These are phyloP conservation scores for Mycena sanguinolenta DNA, from an alignment of 768 basidiomycete species.

Conservation along the genomic window DNA sequence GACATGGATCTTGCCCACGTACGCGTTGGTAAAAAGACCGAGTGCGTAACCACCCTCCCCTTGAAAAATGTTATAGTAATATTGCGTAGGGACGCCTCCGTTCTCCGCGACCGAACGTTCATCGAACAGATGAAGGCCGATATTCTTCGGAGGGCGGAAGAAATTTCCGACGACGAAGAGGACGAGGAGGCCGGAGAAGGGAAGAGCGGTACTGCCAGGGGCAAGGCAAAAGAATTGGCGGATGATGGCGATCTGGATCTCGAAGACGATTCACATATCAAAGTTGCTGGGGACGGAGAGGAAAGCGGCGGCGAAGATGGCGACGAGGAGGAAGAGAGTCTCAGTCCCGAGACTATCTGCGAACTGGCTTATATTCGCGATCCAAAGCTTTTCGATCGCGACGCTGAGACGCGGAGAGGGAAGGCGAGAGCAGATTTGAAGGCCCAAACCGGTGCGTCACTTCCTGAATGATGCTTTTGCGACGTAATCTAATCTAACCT, in stretches of 20 bases:
- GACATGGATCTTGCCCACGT: slow-evolving; percentile 73
- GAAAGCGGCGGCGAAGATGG: slow-evolving; percentile 56
- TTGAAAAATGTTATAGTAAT: slow-evolving; percentile 11
- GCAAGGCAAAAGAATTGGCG: slow-evolving; percentile 40
- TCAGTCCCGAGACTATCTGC: slow-evolving; percentile 71
- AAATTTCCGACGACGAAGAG: slow-evolving; percentile 73
- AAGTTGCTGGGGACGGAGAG: slow-evolving; percentile 73
- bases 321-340: slow-evolving; percentile 39
- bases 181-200: slow-evolving; percentile 56
- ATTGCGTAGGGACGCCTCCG: slow-evolving; percentile 47
- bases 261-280: slow-evolving; percentile 54
- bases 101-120: slow-evolving; percentile 69
- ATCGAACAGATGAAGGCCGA: slow-evolving; percentile 86
- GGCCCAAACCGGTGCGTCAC: slow-evolving; percentile 70
- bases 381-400: slow-evolving; percentile 82
- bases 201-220: slow-evolving; percentile 43
- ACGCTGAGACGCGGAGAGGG: slow-evolving; percentile 77
- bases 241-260: slow-evolving; percentile 71
- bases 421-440: slow-evolving; percentile 77
- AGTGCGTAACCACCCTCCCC: slow-evolving; percentile 50
- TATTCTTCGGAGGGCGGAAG: slow-evolving; percentile 83
- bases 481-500: slow-evolving; percentile 11
- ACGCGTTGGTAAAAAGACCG: slow-evolving; percentile 73
- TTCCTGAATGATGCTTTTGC: background rate
- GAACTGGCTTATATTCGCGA: slow-evolving; percentile 85